Evolutionary conservation across 1,284 basidiomycete species (phyloP).

Genomic region (Sanghuangporus sanghuang): DNA sequence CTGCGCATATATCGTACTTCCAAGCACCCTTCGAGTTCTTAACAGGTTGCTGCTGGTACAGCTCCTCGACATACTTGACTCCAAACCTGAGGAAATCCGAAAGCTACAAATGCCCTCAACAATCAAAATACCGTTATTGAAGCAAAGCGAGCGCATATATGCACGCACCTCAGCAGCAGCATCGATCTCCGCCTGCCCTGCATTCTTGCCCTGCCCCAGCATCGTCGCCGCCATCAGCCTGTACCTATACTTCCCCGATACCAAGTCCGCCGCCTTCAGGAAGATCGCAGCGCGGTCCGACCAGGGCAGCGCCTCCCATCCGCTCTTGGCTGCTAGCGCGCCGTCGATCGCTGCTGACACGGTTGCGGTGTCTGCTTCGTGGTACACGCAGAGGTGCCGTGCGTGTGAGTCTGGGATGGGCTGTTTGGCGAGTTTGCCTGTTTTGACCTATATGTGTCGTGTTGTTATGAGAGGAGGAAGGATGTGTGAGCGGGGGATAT

Average conservation of each 20-base stretch:
- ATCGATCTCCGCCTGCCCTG: conserved; percentile 99
- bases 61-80: conserved; percentile 93
- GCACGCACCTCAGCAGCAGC: conserved; percentile 86
- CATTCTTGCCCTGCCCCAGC: conserved; percentile 98
- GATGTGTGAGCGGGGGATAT: not conserved
- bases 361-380: conserved; percentile 80
- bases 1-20: conserved; percentile 63
- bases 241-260: conserved; percentile 92
- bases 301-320: conserved; percentile 96
- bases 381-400: conserved; percentile 78
- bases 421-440: conserved; percentile 78
- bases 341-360: conserved; percentile 83
- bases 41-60: conserved; percentile 87
- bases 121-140: too few relatives aligned
- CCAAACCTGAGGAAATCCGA: conserved; percentile 95
- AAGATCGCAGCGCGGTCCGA: conserved; percentile 96
- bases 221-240: conserved; percentile 96
- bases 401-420: conserved; percentile 82
- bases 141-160: not conserved
- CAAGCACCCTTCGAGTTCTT: conserved; percentile 86
- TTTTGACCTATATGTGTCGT: conserved; percentile 67
- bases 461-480: not conserved
- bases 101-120: too few relatives aligned
- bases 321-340: conserved; percentile 79
- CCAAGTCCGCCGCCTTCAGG: conserved; percentile 93